phyloP scores from a whole-genome alignment of 2,329 filamentous ascomycete genomes.

The Cryphonectria naterciae region DNA sequence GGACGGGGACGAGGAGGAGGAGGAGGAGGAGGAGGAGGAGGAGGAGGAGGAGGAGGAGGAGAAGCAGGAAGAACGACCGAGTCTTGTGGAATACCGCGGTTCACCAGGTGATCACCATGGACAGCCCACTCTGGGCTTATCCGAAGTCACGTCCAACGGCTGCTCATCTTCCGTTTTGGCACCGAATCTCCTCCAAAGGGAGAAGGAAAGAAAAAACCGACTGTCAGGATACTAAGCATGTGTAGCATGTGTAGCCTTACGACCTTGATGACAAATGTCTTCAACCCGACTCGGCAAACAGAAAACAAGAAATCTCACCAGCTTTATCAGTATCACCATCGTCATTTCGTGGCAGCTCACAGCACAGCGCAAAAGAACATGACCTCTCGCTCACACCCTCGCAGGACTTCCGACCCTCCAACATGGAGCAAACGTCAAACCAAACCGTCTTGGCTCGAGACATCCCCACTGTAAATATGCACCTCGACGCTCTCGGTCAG shows the following conservation, averaged over 20 bases:
- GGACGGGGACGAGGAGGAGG: background rate
- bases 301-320: background rate
- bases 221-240: background rate
- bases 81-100: background rate
- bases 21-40: background rate
- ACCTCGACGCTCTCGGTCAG: conserved; percentile 10
- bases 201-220: background rate
- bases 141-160: background rate
- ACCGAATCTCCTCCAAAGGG: background rate
- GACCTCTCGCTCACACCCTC: background rate
- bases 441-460: conserved; percentile 5
- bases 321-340: background rate
- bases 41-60: background rate
- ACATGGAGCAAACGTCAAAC: background rate
- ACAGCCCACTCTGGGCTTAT: background rate
- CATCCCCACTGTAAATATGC: conserved; percentile 15
- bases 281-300: background rate
- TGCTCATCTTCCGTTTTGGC: background rate
- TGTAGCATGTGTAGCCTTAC: background rate
- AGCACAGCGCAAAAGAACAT: background rate
- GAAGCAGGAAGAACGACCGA: background rate
- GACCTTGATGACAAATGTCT: background rate
- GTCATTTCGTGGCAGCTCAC: background rate
- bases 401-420: conserved; percentile 10
- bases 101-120: background rate